Evolutionary conservation across 805 yeast species (phyloP).

Genomic region (Teunomyces pallodes): DNA sequence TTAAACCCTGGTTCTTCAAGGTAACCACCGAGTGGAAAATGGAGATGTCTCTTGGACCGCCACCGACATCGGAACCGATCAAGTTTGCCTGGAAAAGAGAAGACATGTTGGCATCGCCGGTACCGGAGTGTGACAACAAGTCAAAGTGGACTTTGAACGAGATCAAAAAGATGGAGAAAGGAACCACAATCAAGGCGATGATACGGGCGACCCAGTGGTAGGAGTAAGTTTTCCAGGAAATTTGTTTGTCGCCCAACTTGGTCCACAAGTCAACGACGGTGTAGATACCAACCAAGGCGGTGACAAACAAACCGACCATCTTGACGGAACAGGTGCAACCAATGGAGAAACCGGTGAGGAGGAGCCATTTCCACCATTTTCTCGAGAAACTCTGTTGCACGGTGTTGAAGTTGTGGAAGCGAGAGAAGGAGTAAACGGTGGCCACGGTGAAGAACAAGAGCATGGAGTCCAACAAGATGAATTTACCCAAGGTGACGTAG

Average conservation of each 20-base stretch:
- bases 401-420: conserved; percentile 62
- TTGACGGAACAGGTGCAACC: conserved; percentile 93
- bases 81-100: conserved; percentile 80
- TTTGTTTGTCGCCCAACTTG: conserved; percentile 65
- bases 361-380: conserved; percentile 93
- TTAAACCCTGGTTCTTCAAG: conserved; percentile 41
- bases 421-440: conserved; percentile 70
- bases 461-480: conserved; percentile 89
- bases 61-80: conserved; percentile 61
- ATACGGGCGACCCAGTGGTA: conserved; percentile 69
- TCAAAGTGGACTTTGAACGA: conserved; percentile 77
- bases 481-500: conserved; percentile 80
- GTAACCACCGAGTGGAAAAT: conserved; percentile 47
- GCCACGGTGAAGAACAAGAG: conserved; percentile 83
- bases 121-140: conserved; percentile 67
- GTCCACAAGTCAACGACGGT: conserved; percentile 87
- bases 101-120: conserved; percentile 80
- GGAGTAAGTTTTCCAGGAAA: conserved; percentile 49
- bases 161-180: conserved; percentile 58
- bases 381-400: conserved; percentile 52
- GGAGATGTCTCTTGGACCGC: conserved; percentile 66
- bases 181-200: conserved; percentile 61
- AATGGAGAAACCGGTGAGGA: conserved; percentile 77
- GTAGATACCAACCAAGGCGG: conserved; percentile 84
- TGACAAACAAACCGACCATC: conserved; percentile 94